phyloP scores from a whole-genome alignment of 495 filamentous ascomycete genomes.

The Tuber magnatum region DNA sequence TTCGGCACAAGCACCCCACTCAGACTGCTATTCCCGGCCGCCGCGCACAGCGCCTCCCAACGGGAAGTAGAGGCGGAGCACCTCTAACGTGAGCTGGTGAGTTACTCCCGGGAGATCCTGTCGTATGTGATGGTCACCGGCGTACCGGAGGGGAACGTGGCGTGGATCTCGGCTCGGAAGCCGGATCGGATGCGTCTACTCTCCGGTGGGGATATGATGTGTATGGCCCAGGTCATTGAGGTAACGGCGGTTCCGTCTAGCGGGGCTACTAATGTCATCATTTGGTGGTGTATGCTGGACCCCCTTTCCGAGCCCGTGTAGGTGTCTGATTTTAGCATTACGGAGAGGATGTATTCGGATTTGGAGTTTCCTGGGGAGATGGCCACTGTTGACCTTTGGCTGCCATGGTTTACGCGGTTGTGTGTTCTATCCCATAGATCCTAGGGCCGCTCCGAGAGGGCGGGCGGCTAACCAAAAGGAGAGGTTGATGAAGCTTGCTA shows the following conservation, averaged over 20 bases:
- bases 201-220: constrained; percentile 48
- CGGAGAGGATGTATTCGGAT: constrained; percentile 68
- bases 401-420: constrained; percentile 16
- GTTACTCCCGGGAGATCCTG: too few species aligned
- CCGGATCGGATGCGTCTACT: constrained; percentile 16
- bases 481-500: too few species aligned
- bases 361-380: constrained; percentile 3
- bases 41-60: constrained; percentile 60
- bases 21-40: constrained; percentile 58
- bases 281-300: constrained; percentile 70
- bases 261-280: constrained; percentile 91
- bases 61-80: constrained; percentile 47
- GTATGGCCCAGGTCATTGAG: constrained; percentile 53
- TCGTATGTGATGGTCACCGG: constrained; percentile 41
- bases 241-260: constrained; percentile 65
- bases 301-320: constrained; percentile 54
- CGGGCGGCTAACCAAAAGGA: too few species aligned
- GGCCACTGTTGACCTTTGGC: constrained; percentile 35
- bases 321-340: constrained; percentile 66
- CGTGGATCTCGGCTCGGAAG: not conserved
- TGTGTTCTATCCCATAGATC: too few species aligned
- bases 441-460: too few species aligned
- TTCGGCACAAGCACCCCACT: constrained; percentile 51
- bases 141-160: not conserved
- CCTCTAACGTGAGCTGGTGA: constrained; percentile 48